Evolutionary conservation across 176 grass and related monocot species (phyloP).

Genomic region (Aechmea fasciata): DNA sequence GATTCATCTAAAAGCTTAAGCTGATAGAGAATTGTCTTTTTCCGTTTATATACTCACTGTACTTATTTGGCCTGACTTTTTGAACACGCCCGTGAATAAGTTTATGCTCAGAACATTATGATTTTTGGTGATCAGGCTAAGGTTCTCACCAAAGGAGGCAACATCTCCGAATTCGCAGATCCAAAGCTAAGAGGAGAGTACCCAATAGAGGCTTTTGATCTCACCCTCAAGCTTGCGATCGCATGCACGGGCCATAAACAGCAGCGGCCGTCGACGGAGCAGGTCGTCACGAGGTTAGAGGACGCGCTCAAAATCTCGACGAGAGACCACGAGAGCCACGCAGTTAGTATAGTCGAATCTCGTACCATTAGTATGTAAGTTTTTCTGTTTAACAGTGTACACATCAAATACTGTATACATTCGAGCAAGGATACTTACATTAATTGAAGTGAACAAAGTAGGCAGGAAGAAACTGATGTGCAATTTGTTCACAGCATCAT

Average conservation of each 20-base stretch:
- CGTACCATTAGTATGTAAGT: background rate
- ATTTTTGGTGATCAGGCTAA: constrained; percentile 32
- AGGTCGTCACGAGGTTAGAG: constrained; percentile 39
- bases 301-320: constrained; percentile 44
- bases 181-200: constrained; percentile 44
- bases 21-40: no score
- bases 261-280: constrained; percentile 50
- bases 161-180: constrained; percentile 41
- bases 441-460: no score
- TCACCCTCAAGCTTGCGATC: constrained; percentile 47
- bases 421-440: no score
- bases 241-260: constrained; percentile 54
- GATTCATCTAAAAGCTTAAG: background rate
- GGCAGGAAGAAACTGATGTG: no score
- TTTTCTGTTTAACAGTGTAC: background rate
- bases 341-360: constrained; percentile 23
- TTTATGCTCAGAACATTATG: no score
- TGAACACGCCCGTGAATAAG: no score
- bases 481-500: no score
- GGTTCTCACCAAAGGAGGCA: constrained; percentile 32
- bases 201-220: constrained; percentile 44
- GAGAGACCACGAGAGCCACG: constrained; percentile 13
- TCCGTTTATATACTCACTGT: no score
- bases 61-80: no score
- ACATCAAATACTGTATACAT: no score